phyloP scores from a whole-genome alignment of 306 rosid genomes.

The Alnus rubra region DNA sequence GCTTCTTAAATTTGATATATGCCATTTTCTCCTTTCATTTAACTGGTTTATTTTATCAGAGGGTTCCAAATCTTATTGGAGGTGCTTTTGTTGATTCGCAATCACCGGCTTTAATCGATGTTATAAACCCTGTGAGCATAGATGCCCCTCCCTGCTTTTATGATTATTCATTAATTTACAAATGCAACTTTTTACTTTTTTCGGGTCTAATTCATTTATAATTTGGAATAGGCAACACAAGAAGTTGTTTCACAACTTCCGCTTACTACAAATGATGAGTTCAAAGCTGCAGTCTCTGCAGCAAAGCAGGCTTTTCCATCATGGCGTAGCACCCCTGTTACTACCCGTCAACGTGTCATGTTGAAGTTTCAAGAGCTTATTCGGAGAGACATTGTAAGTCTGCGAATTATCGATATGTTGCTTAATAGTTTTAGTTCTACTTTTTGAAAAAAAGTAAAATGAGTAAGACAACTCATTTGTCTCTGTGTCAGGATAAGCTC shows the following conservation, averaged over 20 bases:
- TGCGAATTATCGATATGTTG: not conserved
- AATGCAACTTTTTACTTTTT: constrained; percentile 7
- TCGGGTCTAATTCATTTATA: constrained; percentile 22
- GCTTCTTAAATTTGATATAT: constrained; percentile 8
- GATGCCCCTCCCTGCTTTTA: not conserved
- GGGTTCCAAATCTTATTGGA: constrained; percentile 91
- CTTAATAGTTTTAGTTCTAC: no score
- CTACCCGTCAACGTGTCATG: constrained; percentile 91
- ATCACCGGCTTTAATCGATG: constrained; percentile 62
- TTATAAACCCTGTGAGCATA: constrained; percentile 79
- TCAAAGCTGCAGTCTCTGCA: constrained; percentile 84
- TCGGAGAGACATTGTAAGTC: constrained; percentile 76
- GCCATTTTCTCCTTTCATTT: constrained; percentile 1
- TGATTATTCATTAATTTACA: constrained; percentile 12
- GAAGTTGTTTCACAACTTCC: constrained; percentile 94
- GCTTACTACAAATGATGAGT: constrained; percentile 84
- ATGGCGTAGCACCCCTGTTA: constrained; percentile 89
- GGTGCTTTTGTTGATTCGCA: constrained; percentile 76
- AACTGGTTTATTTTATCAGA: constrained; percentile 45
- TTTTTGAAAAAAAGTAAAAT: not conserved
- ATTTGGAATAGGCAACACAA: constrained; percentile 79
- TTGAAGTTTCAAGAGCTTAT: constrained; percentile 88
- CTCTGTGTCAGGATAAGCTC: constrained; percentile 76
- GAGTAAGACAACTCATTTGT: constrained; percentile 1
- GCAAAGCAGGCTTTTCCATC: constrained; percentile 81